Conservation (phyloP, 2,329 filamentous ascomycete genomes). For the Pseudocercospora musae region DNA sequence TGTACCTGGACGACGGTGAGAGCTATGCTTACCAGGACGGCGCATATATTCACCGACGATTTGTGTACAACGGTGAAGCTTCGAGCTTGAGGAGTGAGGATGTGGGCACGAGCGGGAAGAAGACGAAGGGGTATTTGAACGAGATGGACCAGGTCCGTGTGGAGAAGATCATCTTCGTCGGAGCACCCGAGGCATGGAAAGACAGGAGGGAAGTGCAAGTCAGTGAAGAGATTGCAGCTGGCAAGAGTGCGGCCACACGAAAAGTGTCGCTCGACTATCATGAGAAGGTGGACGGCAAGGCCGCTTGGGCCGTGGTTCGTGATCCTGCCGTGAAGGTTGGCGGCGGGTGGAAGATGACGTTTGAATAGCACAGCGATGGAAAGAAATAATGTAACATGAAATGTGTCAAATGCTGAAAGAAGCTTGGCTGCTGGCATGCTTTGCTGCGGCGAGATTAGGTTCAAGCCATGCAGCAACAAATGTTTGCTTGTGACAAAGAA, state of each 20-base stretch:
- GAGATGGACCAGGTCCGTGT: slow-evolving; percentile 73
- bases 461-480: neutral
- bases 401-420: neutral
- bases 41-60: slow-evolving; percentile 82
- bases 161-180: slow-evolving; percentile 81
- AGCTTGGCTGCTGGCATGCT: neutral
- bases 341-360: slow-evolving; percentile 62
- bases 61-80: slow-evolving; percentile 58
- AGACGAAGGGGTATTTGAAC: slow-evolving; percentile 73
- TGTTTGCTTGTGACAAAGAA: neutral
- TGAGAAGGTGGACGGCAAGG: slow-evolving; percentile 51
- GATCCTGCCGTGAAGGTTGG: slow-evolving; percentile 61
- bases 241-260: slow-evolving; percentile 39
- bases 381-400: neutral
- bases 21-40: slow-evolving; percentile 83
- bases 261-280: slow-evolving; percentile 61
- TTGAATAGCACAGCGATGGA: slow-evolving; percentile 1
- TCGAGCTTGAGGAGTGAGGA: slow-evolving; percentile 68
- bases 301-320: slow-evolving; percentile 62
- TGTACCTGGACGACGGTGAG: slow-evolving; percentile 93
- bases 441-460: neutral
- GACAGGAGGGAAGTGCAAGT: slow-evolving; percentile 61
- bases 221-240: slow-evolving; percentile 54
- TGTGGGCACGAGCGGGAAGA: slow-evolving; percentile 56
- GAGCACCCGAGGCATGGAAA: slow-evolving; percentile 71